Evolutionary conservation across 2,329 filamentous ascomycete species (phyloP), one percentile per base, ranked within the genome.

Genomic region (Aspergillus brasiliensis): DNA sequence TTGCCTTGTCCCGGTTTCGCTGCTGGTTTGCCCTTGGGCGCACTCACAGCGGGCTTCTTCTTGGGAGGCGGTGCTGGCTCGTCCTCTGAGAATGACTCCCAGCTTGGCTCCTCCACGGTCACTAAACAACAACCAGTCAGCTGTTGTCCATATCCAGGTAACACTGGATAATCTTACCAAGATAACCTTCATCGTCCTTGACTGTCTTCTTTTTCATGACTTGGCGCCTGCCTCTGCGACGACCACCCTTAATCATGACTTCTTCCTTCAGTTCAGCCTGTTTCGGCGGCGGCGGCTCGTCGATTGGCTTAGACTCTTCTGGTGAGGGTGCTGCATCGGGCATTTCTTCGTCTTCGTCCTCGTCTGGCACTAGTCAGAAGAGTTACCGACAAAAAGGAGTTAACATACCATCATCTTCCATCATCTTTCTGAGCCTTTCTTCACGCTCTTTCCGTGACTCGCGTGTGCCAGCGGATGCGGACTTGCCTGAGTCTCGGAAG

Each of bases 81-180:
- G 64, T 96, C 92, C 73, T 97, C 93, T 0, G 92, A 96, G 78
- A 96, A 97, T 0, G 90, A 94, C 74, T 97, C 93, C 93, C 93
- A 97, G 0, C 84, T 89, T 0, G 85, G 78, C 71, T 96, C 92
- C 76, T 96, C 91, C 65, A 89, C 89, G 2, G 92, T 97, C 31
- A 97, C 93, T 95, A 67, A 40, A 62, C 11, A 17, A 42, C 23
- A 46, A 10, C n/a, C 15, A 17, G 47, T 69, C 48, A 67, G 65
- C 40, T 38, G 40, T 8, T 51, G n/a, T 25, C 8, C 6, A 13
- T 23, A 17, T 17, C 28, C 21, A 25, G 19, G 34, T 11, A 42
- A 38, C 15, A 11, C 10, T 21, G 6, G 25, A 19, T 21, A 31
- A 51, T 77, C 87, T 75, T 82, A 93, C 91, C 90, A 61, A 97